Percentiles rank a stretch among this genome's conserved stretches.
phyloP scores from a whole-genome alignment of 345 rosid species.

The Lenwebbia sp. region DNA sequence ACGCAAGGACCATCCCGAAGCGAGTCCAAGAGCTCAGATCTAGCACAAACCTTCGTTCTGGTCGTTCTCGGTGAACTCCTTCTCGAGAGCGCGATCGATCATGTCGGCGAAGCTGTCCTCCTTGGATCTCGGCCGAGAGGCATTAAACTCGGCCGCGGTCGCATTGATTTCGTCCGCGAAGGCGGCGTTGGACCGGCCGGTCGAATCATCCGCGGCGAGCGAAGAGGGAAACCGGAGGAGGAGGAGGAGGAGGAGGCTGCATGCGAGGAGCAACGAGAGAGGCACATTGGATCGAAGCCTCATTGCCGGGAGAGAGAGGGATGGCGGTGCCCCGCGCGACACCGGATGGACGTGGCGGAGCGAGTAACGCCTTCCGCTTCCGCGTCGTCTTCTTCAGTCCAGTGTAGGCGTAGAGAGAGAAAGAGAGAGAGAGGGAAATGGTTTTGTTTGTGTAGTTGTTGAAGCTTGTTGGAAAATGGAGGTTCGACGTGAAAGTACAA shows the following conservation, averaged over 20 bases:
- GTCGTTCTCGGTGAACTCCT: slow-evolving; percentile 84
- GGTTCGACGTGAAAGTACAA: neutral
- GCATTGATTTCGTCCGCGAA: slow-evolving; percentile 29
- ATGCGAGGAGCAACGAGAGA: slow-evolving; percentile 21
- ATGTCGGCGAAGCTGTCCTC: slow-evolving; percentile 78
- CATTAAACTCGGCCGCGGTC: slow-evolving; percentile 23
- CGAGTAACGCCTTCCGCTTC: neutral
- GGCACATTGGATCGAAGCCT: slow-evolving; percentile 6
- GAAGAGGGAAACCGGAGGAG: slow-evolving; percentile 1
- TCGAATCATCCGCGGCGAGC: neutral
- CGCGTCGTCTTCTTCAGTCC: neutral
- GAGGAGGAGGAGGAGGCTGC: slow-evolving; percentile 21
- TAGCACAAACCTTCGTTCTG: slow-evolving; percentile 52
- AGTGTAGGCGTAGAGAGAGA: neutral
- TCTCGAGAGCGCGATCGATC: slow-evolving; percentile 80
- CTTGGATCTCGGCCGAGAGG: slow-evolving; percentile 35
- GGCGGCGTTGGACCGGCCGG: slow-evolving; percentile 7
- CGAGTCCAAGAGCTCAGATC: slow-evolving; percentile 24
- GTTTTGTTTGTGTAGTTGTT: neutral
- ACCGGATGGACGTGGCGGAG: neutral
- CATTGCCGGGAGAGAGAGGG: slow-evolving; percentile 2
- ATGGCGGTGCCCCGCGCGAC: neutral
- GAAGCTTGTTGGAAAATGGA: neutral
- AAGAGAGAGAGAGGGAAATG: neutral
- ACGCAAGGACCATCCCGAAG: neutral